Evolutionary conservation across 805 yeast species (phyloP), one percentile per base, ranked within the genome.

Genomic region (Cyberlindnera amylophila): DNA sequence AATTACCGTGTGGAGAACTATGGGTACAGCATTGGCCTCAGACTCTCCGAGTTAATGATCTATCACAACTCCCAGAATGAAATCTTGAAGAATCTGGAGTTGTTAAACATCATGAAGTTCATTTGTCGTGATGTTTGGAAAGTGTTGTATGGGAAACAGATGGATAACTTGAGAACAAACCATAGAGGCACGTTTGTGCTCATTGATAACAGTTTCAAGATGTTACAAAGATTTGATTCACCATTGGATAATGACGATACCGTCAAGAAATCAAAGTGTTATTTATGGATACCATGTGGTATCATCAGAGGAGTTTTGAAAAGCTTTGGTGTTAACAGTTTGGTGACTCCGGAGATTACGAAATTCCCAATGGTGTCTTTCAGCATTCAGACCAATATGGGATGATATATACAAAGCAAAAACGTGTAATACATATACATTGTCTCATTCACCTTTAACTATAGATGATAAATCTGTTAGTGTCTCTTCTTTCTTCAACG

Each of bases 71-170:
- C 76, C 34, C 66, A 74, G 13, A 65, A 73, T 42, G 61, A 77
- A 50, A 69, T 69, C 26, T 61, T 62, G 39, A 63, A 63, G 50
- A 77, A 60, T 62, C 81, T 57, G 70, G 90, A 86, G 47, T 71
- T 85, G 11, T 64, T 91, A 30, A 90, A 86, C 50, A 75, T 91
- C 31, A 86, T 93, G 87, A 91, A 91, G 64, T 89, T 87, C 60
- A 77, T 93, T 5, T 90, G 98, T 60, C 75, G 95, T 35, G 97
- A 90, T 52, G 83, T 90, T 23, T 93, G 98, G 98, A 80, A 77
- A 53, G 65, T 74, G 40, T 59, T 91, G 23, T 88, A 79, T 64
- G 78, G 81, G 30, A 91, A 89, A 63, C 96, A 86, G 60, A 86
- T 93, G 70, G 97, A 90, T 60, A 89, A 88, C 52, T 70, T 93